Conservation (phyloP, 1,284 basidiomycete genomes). For the Xanthoconium separans region DNA sequence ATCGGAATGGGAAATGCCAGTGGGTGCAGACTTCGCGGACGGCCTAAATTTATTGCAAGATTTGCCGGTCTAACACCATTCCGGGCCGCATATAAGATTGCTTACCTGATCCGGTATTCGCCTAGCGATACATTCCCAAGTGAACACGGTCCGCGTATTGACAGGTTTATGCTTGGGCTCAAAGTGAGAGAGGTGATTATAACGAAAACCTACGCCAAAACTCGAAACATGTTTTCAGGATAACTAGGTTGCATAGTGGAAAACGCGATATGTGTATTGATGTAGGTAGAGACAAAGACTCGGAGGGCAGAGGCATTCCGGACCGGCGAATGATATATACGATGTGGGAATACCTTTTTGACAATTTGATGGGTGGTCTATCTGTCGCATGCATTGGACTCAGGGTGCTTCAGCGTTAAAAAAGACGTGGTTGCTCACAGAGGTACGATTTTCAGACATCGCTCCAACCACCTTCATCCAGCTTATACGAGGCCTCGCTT, state of each 20-base stretch:
- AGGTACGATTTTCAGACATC: conserved; percentile 51
- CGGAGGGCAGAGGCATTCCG: neutral
- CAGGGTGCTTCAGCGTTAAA: neutral
- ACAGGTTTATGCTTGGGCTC: neutral
- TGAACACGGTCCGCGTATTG: too few species aligned
- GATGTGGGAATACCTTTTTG: neutral
- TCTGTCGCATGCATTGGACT: neutral
- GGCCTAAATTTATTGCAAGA: too few species aligned
- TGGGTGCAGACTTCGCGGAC: too few species aligned
- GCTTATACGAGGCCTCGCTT: conserved; percentile 89
- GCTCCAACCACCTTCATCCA: conserved; percentile 84
- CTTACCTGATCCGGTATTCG: neutral
- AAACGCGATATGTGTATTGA: neutral
- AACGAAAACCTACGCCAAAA: neutral
- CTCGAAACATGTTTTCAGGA: neutral
- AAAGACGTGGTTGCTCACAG: neutral
- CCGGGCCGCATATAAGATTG: too few species aligned
- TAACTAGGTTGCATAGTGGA: neutral
- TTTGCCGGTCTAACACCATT: too few species aligned
- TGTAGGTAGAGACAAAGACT: neutral
- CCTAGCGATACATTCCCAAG: neutral
- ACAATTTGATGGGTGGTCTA: neutral
- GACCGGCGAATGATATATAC: neutral
- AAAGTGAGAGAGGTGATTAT: neutral
- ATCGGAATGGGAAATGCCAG: neutral